Percentiles rank a stretch among this genome's conserved stretches.
These are phyloP conservation scores for Hypseocharis bilobata DNA, from an alignment of 441 rosid genomes.

Conservation along the genomic window DNA sequence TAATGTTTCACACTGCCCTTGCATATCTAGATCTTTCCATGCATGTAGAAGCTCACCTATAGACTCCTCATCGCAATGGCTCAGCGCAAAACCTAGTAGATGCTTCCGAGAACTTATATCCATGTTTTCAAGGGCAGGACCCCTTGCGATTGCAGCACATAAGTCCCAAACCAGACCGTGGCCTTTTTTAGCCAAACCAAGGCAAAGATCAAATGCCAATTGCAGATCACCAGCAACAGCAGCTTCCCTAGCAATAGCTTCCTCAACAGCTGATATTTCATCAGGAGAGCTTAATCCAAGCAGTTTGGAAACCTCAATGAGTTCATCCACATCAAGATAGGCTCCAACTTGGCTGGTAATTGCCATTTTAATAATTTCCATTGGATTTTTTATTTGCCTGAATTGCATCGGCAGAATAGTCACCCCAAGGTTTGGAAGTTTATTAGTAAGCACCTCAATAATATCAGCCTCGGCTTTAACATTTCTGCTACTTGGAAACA, in stretches of 20 bases:
- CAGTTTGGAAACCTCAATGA: conserved; percentile 87
- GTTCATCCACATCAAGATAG: conserved; percentile 80
- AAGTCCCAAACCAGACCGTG: conserved; percentile 95
- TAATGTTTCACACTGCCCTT: conserved; percentile 68
- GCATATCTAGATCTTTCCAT: conserved; percentile 96
- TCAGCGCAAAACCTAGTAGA: conserved; percentile 78
- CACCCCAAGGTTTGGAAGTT: conserved; percentile 92
- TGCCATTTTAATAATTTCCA: conserved; percentile 95
- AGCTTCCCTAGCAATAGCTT: conserved; percentile 98
- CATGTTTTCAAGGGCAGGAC: conserved; percentile 89
- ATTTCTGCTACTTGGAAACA: conserved; percentile 70
- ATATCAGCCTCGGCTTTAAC: conserved; percentile 78
- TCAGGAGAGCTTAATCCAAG: conserved; percentile 75
- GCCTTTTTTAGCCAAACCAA: conserved; percentile 73
- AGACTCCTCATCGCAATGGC: conserved; percentile 91
- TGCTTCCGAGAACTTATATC: conserved; percentile 72
- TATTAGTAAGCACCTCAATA: conserved; percentile 74
- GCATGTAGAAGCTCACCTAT: conserved; percentile 85
- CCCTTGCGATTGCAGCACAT: conserved; percentile 97
- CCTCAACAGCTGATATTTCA: conserved; percentile 75
- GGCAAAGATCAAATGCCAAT: conserved; percentile 90
- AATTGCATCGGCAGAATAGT: conserved; percentile 83
- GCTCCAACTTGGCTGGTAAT: conserved; percentile 82
- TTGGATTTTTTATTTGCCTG: conserved; percentile 88
- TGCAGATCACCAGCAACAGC: conserved; percentile 96